Evolutionary conservation across 306 rosid species (phyloP).

Genomic region (Carpinus fangiana): DNA sequence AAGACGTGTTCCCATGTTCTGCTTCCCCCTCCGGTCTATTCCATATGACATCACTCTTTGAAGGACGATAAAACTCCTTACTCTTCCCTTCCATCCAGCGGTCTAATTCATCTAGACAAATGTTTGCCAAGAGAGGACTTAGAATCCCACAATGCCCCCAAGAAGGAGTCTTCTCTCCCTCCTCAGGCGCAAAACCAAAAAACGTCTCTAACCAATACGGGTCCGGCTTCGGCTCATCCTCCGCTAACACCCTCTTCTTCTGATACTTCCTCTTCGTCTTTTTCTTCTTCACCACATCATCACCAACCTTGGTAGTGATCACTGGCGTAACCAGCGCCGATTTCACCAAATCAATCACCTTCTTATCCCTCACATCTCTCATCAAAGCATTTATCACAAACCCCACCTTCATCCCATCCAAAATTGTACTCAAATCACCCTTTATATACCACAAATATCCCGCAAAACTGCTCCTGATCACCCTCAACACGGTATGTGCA

Average conservation of each 20-base stretch:
- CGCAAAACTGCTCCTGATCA: conserved; percentile 74
- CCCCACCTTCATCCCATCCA: conserved; percentile 83
- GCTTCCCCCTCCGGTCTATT: conserved; percentile 76
- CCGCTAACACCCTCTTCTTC: conserved; percentile 88
- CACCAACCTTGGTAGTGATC: conserved; percentile 50
- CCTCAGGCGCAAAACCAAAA: conserved; percentile 93
- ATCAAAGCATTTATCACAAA: conserved; percentile 71
- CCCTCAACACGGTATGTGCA: conserved; percentile 74
- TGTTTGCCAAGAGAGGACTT: conserved; percentile 77
- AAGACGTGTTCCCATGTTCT: conserved; percentile 89
- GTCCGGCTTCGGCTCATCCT: conserved; percentile 97
- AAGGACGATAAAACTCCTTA: conserved; percentile 78
- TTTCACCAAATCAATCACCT: conserved; percentile 73
- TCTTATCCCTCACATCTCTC: conserved; percentile 90
- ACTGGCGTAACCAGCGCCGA: conserved; percentile 75
- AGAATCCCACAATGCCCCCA: conserved; percentile 97
- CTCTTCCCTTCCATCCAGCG: conserved; percentile 93
- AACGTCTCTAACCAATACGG: conserved; percentile 92
- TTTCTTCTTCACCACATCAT: conserved; percentile 63
- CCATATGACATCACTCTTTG: conserved; percentile 98
- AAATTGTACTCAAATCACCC: conserved; percentile 76
- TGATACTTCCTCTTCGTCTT: conserved; percentile 81
- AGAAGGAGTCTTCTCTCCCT: conserved; percentile 75
- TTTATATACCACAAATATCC: conserved; percentile 91
- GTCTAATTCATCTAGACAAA: conserved; percentile 86